These are phyloP conservation scores for Populus alba DNA, from an alignment of 345 rosid species.

Conservation along the genomic window DNA sequence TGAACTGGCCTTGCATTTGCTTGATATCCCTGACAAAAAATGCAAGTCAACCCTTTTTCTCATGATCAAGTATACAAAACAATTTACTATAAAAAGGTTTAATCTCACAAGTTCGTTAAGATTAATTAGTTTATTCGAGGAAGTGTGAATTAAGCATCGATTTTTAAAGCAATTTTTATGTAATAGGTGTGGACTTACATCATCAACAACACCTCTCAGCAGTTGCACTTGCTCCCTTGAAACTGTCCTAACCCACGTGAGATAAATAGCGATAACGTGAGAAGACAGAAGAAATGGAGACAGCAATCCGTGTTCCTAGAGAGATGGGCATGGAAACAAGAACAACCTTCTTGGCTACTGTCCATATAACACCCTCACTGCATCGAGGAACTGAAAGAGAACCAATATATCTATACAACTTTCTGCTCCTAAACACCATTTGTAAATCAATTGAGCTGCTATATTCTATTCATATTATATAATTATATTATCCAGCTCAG, in stretches of 20 bases:
- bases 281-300: too few species aligned
- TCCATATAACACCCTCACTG: slow-evolving; percentile 71
- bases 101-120: too few species aligned
- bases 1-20: slow-evolving; percentile 63
- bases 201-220: slow-evolving; percentile 43
- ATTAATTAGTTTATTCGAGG: too few species aligned
- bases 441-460: too few species aligned
- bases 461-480: too few species aligned
- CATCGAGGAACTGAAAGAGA: slow-evolving; percentile 71
- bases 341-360: slow-evolving; percentile 42
- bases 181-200: slow-evolving; percentile 38
- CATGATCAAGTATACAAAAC: neutral
- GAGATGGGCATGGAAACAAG: too few species aligned
- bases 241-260: slow-evolving; percentile 48
- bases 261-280: neutral
- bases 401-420: slow-evolving; percentile 59
- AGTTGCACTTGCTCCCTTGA: slow-evolving; percentile 51
- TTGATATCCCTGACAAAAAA: slow-evolving; percentile 41
- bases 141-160: too few species aligned
- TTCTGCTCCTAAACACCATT: slow-evolving; percentile 33
- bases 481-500: too few species aligned
- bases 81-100: too few species aligned
- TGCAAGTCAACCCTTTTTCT: neutral
- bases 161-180: too few species aligned
- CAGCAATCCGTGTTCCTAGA: too few species aligned